These are phyloP conservation scores for Stemphylium lycopersici DNA, from an alignment of 2,329 filamentous ascomycete genomes.

Conservation along the genomic window DNA sequence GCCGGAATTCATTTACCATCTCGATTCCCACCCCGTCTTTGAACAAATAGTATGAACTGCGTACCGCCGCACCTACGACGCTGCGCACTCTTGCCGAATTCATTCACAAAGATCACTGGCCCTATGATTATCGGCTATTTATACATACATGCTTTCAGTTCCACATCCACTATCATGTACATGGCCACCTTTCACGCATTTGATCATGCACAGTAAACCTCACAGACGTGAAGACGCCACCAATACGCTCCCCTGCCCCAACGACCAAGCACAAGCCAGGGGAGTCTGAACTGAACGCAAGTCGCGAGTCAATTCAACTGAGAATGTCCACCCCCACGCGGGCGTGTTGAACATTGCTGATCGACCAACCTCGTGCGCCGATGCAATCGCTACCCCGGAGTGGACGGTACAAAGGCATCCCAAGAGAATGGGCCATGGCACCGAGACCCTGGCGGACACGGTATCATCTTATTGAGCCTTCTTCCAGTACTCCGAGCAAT, in stretches of 20 bases:
- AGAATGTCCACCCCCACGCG: slow-evolving; percentile 9
- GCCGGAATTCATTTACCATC: no score
- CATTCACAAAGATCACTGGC: neutral
- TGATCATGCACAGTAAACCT: neutral
- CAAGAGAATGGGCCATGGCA: slow-evolving; percentile 24
- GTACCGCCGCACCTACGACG: no score
- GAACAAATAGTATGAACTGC: no score
- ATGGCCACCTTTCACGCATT: neutral
- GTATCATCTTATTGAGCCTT: slow-evolving; percentile 7
- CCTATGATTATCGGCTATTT: neutral
- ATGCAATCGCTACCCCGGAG: slow-evolving; percentile 9
- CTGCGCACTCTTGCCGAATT: neutral
- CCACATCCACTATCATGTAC: no score
- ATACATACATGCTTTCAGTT: neutral
- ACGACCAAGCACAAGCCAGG: slow-evolving; percentile 1
- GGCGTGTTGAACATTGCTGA: neutral
- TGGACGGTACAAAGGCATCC: slow-evolving; percentile 7
- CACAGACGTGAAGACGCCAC: slow-evolving; percentile 2
- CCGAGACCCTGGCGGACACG: slow-evolving; percentile 11
- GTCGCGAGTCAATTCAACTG: slow-evolving; percentile 1
- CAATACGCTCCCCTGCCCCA: neutral
- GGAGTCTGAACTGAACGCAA: neutral
- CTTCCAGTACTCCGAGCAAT: neutral
- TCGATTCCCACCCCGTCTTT: no score
- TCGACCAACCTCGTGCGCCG: neutral